Evolutionary conservation across 106 monocot genomes (phyloP).

Genomic region (Phalaenopsis aphrodite): DNA sequence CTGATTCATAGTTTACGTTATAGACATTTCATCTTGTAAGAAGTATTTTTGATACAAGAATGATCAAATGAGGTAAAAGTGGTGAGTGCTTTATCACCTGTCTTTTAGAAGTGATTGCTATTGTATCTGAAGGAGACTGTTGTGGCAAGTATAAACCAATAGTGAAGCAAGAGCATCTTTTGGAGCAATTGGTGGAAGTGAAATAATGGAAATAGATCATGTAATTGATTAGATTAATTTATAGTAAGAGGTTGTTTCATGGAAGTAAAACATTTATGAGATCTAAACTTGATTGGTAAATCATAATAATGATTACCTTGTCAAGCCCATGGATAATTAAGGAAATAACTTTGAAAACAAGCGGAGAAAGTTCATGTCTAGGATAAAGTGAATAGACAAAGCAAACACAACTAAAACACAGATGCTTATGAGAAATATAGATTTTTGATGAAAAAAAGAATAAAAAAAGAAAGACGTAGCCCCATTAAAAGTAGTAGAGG

Average conservation of each 20-base stretch:
- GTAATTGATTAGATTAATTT: no score
- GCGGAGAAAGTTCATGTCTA: neutral
- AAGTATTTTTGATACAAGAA: neutral
- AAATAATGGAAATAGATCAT: no score
- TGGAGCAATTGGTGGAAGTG: neutral
- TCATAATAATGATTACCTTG: neutral
- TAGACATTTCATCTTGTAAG: no score
- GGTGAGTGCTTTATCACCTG: neutral
- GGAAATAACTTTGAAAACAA: neutral
- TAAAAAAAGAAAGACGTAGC: neutral
- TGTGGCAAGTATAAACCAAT: neutral
- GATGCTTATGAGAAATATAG: neutral
- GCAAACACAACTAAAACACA: neutral
- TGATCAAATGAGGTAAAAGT: neutral
- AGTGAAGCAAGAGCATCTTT: neutral
- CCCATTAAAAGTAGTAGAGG: neutral
- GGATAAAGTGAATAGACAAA: neutral
- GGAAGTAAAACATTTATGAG: neutral
- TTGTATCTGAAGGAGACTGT: neutral
- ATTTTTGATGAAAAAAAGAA: neutral
- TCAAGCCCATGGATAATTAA: neutral
- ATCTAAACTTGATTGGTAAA: neutral
- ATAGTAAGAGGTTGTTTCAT: neutral
- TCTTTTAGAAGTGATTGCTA: neutral
- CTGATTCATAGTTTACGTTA: no score